phyloP scores from a whole-genome alignment of 2,329 filamentous ascomycete genomes.

The Trichoderma sp. region DNA sequence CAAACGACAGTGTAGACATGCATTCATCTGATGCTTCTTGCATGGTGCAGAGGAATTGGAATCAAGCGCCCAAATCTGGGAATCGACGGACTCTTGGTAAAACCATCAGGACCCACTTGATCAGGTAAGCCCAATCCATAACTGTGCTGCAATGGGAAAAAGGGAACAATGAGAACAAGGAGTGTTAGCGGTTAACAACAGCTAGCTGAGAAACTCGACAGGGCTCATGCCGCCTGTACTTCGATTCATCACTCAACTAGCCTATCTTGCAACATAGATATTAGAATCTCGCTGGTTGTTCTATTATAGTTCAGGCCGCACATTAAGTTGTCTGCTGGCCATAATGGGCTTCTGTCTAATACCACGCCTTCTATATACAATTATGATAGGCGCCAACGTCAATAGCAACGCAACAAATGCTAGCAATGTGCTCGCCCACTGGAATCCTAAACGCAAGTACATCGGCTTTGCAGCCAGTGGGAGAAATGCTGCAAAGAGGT shows the following conservation, averaged over 20 bases:
- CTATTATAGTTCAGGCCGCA: not conserved
- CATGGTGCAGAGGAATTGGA: not conserved
- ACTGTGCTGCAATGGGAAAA: not conserved
- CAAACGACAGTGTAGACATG: not conserved
- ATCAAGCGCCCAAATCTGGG: not conserved
- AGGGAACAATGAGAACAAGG: not conserved
- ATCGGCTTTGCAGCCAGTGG: not conserved
- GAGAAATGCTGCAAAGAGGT: not conserved
- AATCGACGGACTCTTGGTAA: not conserved
- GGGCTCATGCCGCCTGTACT: not conserved
- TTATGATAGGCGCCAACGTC: constrained; percentile 36
- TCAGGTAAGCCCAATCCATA: not conserved
- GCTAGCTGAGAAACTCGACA: not conserved
- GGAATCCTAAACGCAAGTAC: not conserved
- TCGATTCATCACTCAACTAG: not conserved
- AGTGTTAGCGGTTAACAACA: not conserved
- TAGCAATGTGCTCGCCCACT: not conserved
- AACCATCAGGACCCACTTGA: not conserved
- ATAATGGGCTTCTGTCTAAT: not conserved
- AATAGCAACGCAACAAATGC: not conserved
- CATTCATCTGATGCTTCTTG: not conserved
- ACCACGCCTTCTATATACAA: constrained; percentile 38
- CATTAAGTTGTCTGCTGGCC: not conserved
- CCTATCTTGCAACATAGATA: not conserved
- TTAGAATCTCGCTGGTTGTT: not conserved